Evolutionary conservation across 495 filamentous ascomycete species (phyloP).

Genomic region (Penicillium ochrochloron): DNA sequence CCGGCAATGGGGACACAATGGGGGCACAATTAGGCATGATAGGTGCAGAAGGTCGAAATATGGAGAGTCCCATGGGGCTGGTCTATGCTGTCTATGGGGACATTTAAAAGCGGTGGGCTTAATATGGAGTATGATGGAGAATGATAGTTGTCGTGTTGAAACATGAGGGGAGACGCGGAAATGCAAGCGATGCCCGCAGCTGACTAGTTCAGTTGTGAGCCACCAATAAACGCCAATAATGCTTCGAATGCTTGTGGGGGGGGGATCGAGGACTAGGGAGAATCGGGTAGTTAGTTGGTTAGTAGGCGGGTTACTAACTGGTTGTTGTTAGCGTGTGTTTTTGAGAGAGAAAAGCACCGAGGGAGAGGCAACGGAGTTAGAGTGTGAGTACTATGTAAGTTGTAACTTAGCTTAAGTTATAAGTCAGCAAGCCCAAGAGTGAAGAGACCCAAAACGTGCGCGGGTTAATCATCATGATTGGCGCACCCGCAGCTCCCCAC

Average conservation of each 20-base stretch:
- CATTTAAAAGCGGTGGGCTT: not conserved
- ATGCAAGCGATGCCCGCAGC: slow-evolving; percentile 1
- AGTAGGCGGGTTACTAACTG: no score
- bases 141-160: not conserved
- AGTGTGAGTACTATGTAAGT: no score
- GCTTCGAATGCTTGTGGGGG: no score
- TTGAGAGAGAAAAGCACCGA: not conserved
- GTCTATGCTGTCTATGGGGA: not conserved
- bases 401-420: not conserved
- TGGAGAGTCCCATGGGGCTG: not conserved
- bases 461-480: slow-evolving; percentile 30
- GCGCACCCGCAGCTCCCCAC: slow-evolving; percentile 26
- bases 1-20: not conserved
- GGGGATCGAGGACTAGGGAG: not conserved
- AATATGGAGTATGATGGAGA: no score
- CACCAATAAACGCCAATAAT: no score
- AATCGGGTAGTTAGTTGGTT: not conserved
- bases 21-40: no score
- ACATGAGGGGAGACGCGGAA: not conserved
- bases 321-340: no score
- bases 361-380: no score
- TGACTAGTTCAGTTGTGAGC: not conserved
- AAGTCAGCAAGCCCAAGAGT: slow-evolving; percentile 13
- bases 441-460: slow-evolving; percentile 27
- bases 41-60: not conserved